Evolutionary conservation across 306 rosid genomes (phyloP).

Genomic region (Vachellia pachyceras): DNA sequence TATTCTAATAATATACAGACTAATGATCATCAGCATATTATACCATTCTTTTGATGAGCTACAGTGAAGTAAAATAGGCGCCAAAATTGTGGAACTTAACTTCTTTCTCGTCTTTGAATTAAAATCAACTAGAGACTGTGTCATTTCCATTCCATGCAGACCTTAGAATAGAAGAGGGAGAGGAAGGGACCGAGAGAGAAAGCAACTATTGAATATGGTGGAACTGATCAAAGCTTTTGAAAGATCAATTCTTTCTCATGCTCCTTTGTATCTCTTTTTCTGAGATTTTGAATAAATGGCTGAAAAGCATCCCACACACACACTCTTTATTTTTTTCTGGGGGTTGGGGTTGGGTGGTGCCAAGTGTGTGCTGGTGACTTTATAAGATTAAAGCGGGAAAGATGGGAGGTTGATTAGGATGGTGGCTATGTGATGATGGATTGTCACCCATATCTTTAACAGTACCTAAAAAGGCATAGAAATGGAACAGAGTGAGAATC

Average conservation of each 20-base stretch:
- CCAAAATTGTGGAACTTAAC: background rate
- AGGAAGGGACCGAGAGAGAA: constrained; percentile 7
- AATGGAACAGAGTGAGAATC: no score
- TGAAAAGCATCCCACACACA: constrained; percentile 32
- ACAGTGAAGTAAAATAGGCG: background rate
- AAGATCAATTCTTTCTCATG: constrained; percentile 26
- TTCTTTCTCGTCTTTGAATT: constrained; percentile 3
- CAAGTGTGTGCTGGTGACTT: background rate
- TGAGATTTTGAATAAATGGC: constrained; percentile 27
- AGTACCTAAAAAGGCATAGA: no score
- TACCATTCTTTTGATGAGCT: background rate
- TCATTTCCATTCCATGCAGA: constrained; percentile 7
- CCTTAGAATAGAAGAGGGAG: background rate
- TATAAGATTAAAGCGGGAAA: no score
- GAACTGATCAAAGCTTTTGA: constrained; percentile 43
- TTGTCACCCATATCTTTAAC: no score
- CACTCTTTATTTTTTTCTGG: background rate
- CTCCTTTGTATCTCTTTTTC: constrained; percentile 15
- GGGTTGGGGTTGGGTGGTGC: background rate
- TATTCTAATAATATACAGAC: no score
- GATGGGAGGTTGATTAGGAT: no score
- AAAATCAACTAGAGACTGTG: constrained; percentile 11
- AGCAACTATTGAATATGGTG: constrained; percentile 44
- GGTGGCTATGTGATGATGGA: no score
- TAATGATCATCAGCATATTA: background rate